These are phyloP conservation scores for Aspergillus oerlinghausenensis DNA, from an alignment of 2,329 filamentous ascomycete genomes.

Conservation along the genomic window DNA sequence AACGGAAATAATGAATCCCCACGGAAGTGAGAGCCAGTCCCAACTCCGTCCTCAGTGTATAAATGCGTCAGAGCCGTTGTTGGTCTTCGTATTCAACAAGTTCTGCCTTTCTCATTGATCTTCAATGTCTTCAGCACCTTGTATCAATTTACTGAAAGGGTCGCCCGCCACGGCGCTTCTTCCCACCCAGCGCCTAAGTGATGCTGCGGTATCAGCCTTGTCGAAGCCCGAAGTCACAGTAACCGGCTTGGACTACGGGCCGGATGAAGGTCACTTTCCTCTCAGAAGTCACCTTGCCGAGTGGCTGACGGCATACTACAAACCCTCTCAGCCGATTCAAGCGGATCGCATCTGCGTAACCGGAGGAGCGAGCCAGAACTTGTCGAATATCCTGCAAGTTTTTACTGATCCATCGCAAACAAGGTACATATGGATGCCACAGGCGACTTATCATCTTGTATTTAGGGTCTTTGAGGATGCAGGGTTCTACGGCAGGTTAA, in stretches of 20 bases:
- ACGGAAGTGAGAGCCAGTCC: background rate
- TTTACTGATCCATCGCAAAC: background rate
- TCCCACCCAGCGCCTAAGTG: background rate
- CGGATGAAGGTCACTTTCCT: background rate
- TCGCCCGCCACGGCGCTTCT: background rate
- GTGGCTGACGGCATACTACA: background rate
- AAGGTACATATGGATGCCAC: background rate
- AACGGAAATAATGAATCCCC: background rate
- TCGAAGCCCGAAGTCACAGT: background rate
- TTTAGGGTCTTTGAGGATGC: background rate
- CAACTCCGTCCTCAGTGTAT: background rate
- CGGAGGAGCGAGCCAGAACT: background rate
- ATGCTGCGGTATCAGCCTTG: background rate
- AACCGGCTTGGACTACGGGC: background rate
- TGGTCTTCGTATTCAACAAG: background rate
- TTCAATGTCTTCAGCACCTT: background rate
- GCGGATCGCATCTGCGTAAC: background rate
- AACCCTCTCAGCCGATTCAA: background rate
- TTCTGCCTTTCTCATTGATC: background rate
- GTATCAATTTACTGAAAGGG: background rate
- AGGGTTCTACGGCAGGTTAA: background rate
- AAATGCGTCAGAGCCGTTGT: background rate
- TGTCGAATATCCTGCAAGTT: background rate
- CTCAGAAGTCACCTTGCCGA: background rate
- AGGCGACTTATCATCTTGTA: background rate